These are phyloP conservation scores for Acorus gramineus DNA, from an alignment of 106 monocot species.

Conservation along the genomic window DNA sequence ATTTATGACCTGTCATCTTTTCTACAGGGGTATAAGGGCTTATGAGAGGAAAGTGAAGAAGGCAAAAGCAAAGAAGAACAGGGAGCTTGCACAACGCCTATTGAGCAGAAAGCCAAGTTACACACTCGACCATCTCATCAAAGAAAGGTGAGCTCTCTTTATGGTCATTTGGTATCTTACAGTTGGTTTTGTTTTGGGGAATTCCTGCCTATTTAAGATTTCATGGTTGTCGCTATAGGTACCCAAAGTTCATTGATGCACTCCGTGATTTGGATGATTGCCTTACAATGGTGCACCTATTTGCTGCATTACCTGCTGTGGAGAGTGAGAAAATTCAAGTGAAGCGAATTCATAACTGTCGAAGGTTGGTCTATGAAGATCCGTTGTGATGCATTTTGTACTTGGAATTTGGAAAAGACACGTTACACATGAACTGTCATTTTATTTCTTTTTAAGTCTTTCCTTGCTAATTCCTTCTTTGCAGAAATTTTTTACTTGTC, in stretches of 20 bases:
- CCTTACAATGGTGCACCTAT: slow-evolving; percentile 95
- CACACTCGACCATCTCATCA: slow-evolving; percentile 66
- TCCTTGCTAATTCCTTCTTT: neutral
- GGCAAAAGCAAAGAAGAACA: slow-evolving; percentile 75
- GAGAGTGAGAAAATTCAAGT: slow-evolving; percentile 76
- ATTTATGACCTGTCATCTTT: no score
- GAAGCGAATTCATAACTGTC: slow-evolving; percentile 74
- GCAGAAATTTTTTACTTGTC: neutral
- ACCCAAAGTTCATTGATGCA: slow-evolving; percentile 84
- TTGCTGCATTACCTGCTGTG: slow-evolving; percentile 83
- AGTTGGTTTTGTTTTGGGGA: neutral
- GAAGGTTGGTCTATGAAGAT: slow-evolving; percentile 40
- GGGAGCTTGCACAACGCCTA: slow-evolving; percentile 54
- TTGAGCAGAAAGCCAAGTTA: slow-evolving; percentile 54
- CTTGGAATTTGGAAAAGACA: no score
- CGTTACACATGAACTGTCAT: no score
- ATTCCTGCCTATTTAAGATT: neutral
- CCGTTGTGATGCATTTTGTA: neutral
- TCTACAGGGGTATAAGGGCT: slow-evolving; percentile 55
- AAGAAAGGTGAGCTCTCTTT: slow-evolving; percentile 43
- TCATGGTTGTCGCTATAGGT: slow-evolving; percentile 31
- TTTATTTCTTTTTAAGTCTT: no score
- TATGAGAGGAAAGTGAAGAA: slow-evolving; percentile 84
- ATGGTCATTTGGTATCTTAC: neutral
- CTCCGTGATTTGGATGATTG: slow-evolving; percentile 89